phyloP scores from a whole-genome alignment of 352 stramenopile genomes.

The Globisporangium apiculatum region DNA sequence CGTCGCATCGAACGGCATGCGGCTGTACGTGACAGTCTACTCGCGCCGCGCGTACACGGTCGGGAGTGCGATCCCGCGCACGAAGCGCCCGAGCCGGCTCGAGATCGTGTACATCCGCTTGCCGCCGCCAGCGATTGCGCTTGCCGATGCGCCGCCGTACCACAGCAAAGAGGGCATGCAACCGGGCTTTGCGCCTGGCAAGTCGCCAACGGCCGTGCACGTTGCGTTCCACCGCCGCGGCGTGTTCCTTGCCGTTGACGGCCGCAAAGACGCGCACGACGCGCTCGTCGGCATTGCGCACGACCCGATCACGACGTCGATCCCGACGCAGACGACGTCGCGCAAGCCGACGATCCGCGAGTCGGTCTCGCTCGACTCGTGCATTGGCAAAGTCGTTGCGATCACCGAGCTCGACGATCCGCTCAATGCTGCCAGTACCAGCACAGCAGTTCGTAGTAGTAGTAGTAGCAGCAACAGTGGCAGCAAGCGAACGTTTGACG shows the following conservation, averaged over 20 bases:
- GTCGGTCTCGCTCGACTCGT: constrained; percentile 65
- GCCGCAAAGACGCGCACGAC: constrained; percentile 70
- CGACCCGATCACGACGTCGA: constrained; percentile 68
- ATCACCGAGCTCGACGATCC: constrained; percentile 51
- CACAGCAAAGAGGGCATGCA: constrained; percentile 85
- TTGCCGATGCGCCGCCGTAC: constrained; percentile 73
- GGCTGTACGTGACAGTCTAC: constrained; percentile 91
- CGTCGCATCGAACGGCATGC: constrained; percentile 89
- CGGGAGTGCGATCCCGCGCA: constrained; percentile 24
- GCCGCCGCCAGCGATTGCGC: constrained; percentile 56
- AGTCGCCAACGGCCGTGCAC: constrained; percentile 73
- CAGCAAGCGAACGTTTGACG: constrained; percentile 70
- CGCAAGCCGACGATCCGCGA: constrained; percentile 72
- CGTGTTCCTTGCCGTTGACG: constrained; percentile 74
- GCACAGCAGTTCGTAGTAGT: no score
- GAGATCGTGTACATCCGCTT: constrained; percentile 80
- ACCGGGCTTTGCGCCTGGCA: constrained; percentile 69
- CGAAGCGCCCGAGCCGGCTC: constrained; percentile 58
- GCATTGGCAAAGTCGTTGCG: constrained; percentile 79
- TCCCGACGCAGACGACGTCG: constrained; percentile 38
- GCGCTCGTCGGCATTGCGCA: constrained; percentile 67
- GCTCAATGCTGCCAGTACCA: no score
- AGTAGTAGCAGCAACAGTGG: not conserved
- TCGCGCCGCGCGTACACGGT: constrained; percentile 49
- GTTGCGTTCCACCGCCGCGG: constrained; percentile 72